Percentiles rank a stretch among this genome's conserved stretches.
Evolutionary conservation across 192 early-diverging fungal species (phyloP).

Genomic region (Radiomyces spectabilis): DNA sequence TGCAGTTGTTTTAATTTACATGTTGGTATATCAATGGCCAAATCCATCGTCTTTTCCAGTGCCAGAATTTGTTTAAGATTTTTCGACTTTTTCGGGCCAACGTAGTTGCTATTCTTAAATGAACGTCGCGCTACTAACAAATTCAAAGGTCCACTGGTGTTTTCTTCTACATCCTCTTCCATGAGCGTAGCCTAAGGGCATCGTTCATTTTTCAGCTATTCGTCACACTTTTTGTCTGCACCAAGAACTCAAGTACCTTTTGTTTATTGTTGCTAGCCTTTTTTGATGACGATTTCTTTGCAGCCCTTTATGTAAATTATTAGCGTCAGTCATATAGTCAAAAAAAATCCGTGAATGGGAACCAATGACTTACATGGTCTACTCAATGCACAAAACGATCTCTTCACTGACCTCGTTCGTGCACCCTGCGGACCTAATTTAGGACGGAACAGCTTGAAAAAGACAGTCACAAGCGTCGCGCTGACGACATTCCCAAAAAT

Average conservation of each 20-base stretch:
- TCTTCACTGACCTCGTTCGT: too few species aligned
- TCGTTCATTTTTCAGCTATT: background rate
- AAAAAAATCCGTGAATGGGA: too few species aligned
- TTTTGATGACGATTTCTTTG: background rate
- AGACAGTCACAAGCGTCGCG: too few species aligned
- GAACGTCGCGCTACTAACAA: conserved; percentile 19
- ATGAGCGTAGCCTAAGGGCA: background rate
- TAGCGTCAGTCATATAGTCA: too few species aligned
- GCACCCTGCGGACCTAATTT: too few species aligned
- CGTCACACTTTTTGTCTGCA: background rate
- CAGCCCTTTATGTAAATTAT: conserved; percentile 1
- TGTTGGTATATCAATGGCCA: conserved; percentile 55
- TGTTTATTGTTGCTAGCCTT: too few species aligned
- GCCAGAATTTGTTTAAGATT: conserved; percentile 78
- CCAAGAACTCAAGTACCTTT: too few species aligned
- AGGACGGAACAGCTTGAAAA: too few species aligned
- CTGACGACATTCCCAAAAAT: too few species aligned
- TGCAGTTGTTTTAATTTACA: conserved; percentile 52
- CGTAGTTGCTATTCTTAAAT: conserved; percentile 69
- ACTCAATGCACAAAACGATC: too few species aligned
- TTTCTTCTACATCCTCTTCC: too few species aligned
- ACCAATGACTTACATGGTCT: too few species aligned
- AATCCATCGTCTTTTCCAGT: conserved; percentile 53
- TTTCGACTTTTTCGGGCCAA: conserved; percentile 60
- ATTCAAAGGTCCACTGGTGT: conserved; percentile 4